Evolutionary conservation across 1,284 basidiomycete species (phyloP).

Genomic region (Trichosporon coremiiforme): DNA sequence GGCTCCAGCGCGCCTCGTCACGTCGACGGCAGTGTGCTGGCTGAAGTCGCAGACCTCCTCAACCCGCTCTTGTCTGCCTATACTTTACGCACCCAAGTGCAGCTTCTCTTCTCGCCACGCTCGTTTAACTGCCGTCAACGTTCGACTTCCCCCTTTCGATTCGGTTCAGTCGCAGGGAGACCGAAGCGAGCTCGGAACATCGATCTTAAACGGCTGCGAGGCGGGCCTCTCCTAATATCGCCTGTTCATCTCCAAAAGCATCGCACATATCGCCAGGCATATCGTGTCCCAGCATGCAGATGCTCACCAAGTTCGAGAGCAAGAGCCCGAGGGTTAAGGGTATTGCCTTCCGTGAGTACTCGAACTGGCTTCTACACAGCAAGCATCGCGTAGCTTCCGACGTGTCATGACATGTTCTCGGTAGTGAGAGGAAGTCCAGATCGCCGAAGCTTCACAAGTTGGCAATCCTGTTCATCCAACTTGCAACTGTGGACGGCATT

Average conservation of each 20-base stretch:
- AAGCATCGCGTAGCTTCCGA: neutral
- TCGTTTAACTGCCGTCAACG: slow-evolving; percentile 17
- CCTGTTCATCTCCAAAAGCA: slow-evolving; percentile 21
- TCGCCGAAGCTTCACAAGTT: too few relatives aligned
- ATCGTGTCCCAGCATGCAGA: slow-evolving; percentile 60
- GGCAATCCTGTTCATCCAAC: too few relatives aligned
- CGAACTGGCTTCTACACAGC: neutral
- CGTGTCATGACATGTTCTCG: too few relatives aligned
- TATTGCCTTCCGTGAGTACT: slow-evolving; percentile 62
- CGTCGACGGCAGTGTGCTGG: slow-evolving; percentile 24
- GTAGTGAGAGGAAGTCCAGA: too few relatives aligned
- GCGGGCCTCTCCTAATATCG: neutral
- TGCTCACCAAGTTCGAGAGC: slow-evolving; percentile 90
- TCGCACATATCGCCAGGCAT: slow-evolving; percentile 17
- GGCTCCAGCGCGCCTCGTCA: slow-evolving; percentile 28
- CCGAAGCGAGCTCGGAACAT: slow-evolving; percentile 2
- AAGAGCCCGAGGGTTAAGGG: slow-evolving; percentile 99
- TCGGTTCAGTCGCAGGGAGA: slow-evolving; percentile 12
- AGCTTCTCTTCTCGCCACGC: slow-evolving; percentile 14
- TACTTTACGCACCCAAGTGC: neutral
- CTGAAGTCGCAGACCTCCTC: slow-evolving; percentile 9
- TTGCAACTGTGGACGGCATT: too few relatives aligned
- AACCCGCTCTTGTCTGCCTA: slow-evolving; percentile 1
- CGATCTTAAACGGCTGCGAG: slow-evolving; percentile 6
- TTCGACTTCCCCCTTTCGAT: neutral